phyloP scores from a whole-genome alignment of 495 filamentous ascomycete species.

The Echria macrotheca region DNA sequence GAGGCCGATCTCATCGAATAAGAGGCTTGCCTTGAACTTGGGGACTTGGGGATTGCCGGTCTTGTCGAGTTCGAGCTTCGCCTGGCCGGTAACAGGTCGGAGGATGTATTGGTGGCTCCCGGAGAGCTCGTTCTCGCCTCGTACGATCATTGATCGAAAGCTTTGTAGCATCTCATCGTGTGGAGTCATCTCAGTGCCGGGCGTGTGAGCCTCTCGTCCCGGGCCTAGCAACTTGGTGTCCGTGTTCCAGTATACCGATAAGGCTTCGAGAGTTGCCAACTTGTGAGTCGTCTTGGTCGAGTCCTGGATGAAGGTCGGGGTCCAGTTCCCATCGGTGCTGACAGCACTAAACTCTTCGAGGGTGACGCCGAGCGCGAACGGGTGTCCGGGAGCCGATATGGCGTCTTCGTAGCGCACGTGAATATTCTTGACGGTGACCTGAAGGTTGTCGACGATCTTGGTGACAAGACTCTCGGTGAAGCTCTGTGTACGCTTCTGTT shows the following conservation, averaged over 20 bases:
- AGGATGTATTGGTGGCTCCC: conserved; percentile 83
- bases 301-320: conserved; percentile 88
- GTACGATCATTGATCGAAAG: conserved; percentile 71
- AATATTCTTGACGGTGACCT: conserved; percentile 95
- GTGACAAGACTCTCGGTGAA: conserved; percentile 92
- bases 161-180: conserved; percentile 71
- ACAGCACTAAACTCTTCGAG: conserved; percentile 93
- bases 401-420: conserved; percentile 97
- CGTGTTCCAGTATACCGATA: conserved; percentile 97
- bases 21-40: conserved; percentile 80
- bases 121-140: conserved; percentile 47
- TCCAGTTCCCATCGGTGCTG: conserved; percentile 90
- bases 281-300: conserved; percentile 81
- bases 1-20: conserved; percentile 95
- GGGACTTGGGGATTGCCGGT: conserved; percentile 72
- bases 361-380: conserved; percentile 86
- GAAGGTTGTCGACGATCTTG: conserved; percentile 95
- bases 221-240: conserved; percentile 77
- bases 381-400: conserved; percentile 90
- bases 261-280: conserved; percentile 75
- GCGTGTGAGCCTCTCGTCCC: conserved; percentile 63
- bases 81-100: conserved; percentile 87
- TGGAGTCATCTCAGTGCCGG: conserved; percentile 37
- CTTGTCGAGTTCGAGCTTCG: conserved; percentile 90
- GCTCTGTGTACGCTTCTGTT: conserved; percentile 91